phyloP scores from a whole-genome alignment of 2,329 filamentous ascomycete genomes.

The Macrophomina tecta region DNA sequence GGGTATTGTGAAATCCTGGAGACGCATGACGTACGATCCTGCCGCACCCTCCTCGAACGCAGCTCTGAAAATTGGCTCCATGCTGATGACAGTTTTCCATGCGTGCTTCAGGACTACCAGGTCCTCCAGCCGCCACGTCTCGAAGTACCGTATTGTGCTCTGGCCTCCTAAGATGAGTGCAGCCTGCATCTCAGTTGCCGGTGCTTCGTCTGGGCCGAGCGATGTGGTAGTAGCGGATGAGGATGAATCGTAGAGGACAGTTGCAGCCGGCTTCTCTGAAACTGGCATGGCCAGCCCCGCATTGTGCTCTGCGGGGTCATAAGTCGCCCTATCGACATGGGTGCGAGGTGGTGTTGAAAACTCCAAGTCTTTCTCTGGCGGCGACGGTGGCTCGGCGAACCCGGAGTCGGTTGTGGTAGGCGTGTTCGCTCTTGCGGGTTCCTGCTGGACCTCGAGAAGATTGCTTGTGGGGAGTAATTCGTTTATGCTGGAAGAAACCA shows the following conservation, averaged over 20 bases:
- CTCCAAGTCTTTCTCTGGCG: too few relatives aligned
- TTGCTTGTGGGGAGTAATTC: too few relatives aligned
- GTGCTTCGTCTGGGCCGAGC: not conserved
- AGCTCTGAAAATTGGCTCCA: not conserved
- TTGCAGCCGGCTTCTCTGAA: too few relatives aligned
- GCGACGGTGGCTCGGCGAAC: not conserved
- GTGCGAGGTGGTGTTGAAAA: too few relatives aligned
- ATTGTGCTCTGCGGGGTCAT: too few relatives aligned
- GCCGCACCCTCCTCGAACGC: constrained; percentile 13
- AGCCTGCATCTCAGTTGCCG: constrained; percentile 3
- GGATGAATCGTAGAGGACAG: too few relatives aligned
- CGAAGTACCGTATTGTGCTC: not conserved
- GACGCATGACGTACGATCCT: constrained; percentile 12
- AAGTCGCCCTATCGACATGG: too few relatives aligned
- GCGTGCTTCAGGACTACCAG: not conserved
- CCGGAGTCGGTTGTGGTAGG: constrained; percentile 1
- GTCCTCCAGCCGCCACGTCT: constrained; percentile 5
- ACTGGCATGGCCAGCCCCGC: too few relatives aligned
- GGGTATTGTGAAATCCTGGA: too few relatives aligned
- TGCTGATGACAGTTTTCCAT: not conserved
- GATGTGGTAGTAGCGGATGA: not conserved
- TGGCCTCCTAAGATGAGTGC: not conserved
- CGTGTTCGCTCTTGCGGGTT: not conserved
- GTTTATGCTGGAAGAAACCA: too few relatives aligned
- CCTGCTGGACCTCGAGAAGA: not conserved